Percentiles rank a stretch among this genome's conserved stretches.
phyloP scores from a whole-genome alignment of 257 asterid species.

The Gentiana straminea region DNA sequence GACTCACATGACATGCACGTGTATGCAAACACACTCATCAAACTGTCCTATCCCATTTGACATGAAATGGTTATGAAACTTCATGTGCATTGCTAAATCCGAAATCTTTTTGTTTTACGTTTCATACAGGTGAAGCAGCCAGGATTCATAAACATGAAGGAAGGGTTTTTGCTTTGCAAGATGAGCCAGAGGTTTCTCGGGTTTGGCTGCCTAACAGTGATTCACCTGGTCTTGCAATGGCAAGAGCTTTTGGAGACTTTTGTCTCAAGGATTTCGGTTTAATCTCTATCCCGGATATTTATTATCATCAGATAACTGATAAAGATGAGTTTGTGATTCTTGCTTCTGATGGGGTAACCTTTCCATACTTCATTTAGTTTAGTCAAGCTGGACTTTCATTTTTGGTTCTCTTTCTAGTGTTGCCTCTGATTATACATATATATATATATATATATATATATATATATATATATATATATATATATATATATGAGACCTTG shows the following conservation, averaged over 20 bases:
- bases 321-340: conserved; percentile 74
- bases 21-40: not conserved
- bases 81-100: not conserved
- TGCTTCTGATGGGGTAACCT: conserved; percentile 87
- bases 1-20: conserved; percentile 4
- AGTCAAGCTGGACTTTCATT: too few species aligned
- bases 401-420: too few species aligned
- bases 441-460: too few species aligned
- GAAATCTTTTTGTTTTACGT: conserved; percentile 1
- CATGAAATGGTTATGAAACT: not conserved
- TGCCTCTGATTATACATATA: too few species aligned
- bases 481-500: too few species aligned
- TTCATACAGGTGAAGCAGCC: conserved; percentile 64
- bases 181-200: conserved; percentile 77
- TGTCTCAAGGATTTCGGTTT: conserved; percentile 84
- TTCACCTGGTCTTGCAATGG: conserved; percentile 95
- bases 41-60: not conserved
- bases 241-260: conserved; percentile 91
- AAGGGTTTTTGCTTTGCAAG: conserved; percentile 73
- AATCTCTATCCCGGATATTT: conserved; percentile 88
- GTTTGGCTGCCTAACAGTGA: conserved; percentile 78
- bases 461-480: too few species aligned
- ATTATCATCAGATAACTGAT: conserved; percentile 62
- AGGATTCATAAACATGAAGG: conserved; percentile 75
- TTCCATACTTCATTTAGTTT: too few species aligned